phyloP scores from a whole-genome alignment of 148 eudicot species.

The Polygonum aviculare region DNA sequence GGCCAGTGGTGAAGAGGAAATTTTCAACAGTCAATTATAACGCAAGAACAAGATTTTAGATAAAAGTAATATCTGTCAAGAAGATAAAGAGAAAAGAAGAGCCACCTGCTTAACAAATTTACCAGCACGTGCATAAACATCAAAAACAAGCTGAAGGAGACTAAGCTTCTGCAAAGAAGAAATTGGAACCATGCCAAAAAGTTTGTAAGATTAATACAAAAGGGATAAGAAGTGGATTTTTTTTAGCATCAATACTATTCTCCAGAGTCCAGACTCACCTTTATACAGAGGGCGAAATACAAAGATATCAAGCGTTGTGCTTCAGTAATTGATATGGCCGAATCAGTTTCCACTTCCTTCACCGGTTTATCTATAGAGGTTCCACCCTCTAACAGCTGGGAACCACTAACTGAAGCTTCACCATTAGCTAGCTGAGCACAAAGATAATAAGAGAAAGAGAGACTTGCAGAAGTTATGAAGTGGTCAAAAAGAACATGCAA shows the following conservation, averaged over 20 bases:
- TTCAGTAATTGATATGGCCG: constrained; percentile 47
- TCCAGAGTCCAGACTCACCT: constrained; percentile 39
- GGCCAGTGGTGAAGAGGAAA: neutral
- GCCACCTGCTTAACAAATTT: constrained; percentile 86
- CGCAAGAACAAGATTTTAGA: neutral
- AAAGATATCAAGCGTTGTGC: constrained; percentile 77
- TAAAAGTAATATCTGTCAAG: neutral
- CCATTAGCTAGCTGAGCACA: constrained; percentile 44
- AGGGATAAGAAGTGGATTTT: neutral
- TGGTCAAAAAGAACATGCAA: neutral
- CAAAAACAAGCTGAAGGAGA: constrained; percentile 81
- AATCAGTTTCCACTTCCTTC: constrained; percentile 34
- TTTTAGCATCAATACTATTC: neutral
- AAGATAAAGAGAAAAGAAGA: neutral
- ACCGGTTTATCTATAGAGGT: constrained; percentile 33
- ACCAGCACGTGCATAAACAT: constrained; percentile 56
- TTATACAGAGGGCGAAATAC: constrained; percentile 86
- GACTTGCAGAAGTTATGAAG: neutral
- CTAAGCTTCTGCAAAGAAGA: constrained; percentile 58
- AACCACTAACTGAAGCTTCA: constrained; percentile 69
- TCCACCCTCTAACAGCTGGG: constrained; percentile 54
- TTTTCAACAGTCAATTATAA: neutral
- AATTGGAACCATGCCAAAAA: neutral
- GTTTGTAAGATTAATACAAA: neutral
- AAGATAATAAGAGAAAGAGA: neutral